Base-by-base conservation (phyloP, 257 asterid genomes). In the Solanum etuberosum region DNA sequence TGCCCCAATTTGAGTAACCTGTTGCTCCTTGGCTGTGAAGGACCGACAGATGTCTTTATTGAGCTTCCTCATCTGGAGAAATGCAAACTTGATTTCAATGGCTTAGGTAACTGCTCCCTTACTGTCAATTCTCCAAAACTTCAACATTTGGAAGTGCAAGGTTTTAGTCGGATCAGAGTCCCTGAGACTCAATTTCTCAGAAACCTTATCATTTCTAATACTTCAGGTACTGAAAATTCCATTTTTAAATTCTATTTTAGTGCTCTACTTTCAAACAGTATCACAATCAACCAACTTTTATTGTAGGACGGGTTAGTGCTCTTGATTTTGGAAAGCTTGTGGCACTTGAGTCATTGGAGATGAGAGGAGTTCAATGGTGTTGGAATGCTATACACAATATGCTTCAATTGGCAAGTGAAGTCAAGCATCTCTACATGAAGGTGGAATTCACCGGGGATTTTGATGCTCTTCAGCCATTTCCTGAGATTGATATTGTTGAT, bases 361-460 rank as follows among this genome's bases (percentile, higher is more conserved):
- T 97, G 77, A 92, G 97, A 90, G 99, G 99, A 76, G 93, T 97
- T 23, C 98, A 96, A 86, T 97, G 99, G 99, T 89, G 97, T 87
- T 97, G 99, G 99, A 92, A 90, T 89, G 98, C 98, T 27, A 87
- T 96, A 86, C 93, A 93, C 90, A 92, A 89, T 82, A 82, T 97
- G 92, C 97, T 97, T 81, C 97, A 90, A 61, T 89, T 96, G 98
- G 98, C 99, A 6, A 89, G 92, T 80, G 99, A 96, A 78, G 98
- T 97, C 86, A 95, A 97, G 91, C 95, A 97, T 80, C 98, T 97
- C 80, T 95, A 87, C 88, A 96, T 96, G 99, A 97, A 96, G 90
- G 98, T 97, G 74, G 99, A 97, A 88, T 97, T 97, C 92, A 92
- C 99, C 1, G 99, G 99, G 16, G 90, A 96, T 83, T 90, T 90